Percentiles rank a stretch among this genome's conserved stretches.
Evolutionary conservation across 148 eudicot species (phyloP).

Genomic region (Camellia lanceoleosa): DNA sequence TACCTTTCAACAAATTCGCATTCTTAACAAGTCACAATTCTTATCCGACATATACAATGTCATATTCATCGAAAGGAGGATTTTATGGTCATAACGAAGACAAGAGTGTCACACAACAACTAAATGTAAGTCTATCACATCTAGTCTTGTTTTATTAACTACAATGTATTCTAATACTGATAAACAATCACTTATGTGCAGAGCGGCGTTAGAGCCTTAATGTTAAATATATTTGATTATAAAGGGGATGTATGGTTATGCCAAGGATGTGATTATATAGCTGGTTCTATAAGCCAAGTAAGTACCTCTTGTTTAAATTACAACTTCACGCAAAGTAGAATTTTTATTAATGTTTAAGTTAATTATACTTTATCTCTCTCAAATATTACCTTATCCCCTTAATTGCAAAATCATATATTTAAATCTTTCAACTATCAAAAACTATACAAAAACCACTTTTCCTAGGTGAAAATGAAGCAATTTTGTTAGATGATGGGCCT

Average conservation of each 20-base stretch:
- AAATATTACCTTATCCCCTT: background rate
- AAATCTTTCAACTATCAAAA: background rate
- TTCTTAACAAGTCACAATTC: background rate
- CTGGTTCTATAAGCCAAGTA: background rate
- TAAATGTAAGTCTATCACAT: no score
- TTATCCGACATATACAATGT: background rate
- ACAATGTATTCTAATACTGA: background rate
- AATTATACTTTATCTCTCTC: no score
- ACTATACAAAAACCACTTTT: no score
- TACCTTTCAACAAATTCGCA: background rate
- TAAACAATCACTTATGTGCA: background rate
- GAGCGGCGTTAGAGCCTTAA: background rate
- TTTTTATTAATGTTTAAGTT: background rate
- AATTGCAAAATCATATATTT: background rate
- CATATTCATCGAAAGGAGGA: background rate
- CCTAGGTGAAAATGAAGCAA: no score
- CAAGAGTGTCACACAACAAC: no score
- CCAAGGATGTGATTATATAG: no score
- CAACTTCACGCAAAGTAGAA: background rate
- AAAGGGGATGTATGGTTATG: background rate
- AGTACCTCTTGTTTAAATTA: background rate
- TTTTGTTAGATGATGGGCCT: no score
- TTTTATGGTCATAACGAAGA: background rate
- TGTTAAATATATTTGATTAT: background rate
- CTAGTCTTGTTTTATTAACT: no score